Evolutionary conservation across 208 protist genomes (phyloP).

Genomic region (Spongospora subterranea): DNA sequence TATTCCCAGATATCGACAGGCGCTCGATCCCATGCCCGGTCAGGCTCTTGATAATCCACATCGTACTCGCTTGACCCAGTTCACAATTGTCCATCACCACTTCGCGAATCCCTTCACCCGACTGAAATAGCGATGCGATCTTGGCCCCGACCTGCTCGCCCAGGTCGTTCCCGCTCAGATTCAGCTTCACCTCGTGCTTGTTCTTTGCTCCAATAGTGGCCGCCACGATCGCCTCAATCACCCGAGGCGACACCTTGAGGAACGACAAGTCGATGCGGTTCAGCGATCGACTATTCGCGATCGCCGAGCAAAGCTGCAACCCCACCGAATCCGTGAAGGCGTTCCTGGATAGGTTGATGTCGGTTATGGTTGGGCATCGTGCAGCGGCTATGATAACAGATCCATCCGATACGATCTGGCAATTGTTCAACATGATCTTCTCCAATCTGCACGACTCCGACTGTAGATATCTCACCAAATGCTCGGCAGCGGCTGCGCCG

Average conservation of each 20-base stretch:
- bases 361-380: conserved; percentile 21
- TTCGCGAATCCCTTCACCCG: not conserved
- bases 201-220: not conserved
- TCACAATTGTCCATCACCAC: conserved; percentile 5
- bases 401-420: not conserved
- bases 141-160: conserved; percentile 35
- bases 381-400: not conserved
- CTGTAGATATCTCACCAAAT: not conserved
- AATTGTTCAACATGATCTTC: not conserved
- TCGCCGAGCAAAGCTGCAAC: not conserved
- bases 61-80: not conserved
- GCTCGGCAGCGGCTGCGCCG: not conserved
- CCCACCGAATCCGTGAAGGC: not conserved
- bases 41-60: not conserved
- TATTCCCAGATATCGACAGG: not conserved
- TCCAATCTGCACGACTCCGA: not conserved
- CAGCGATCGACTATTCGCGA: not conserved
- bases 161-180: conserved; percentile 38
- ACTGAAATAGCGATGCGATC: not conserved
- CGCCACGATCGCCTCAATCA: conserved; percentile 33
- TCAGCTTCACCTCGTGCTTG: not conserved
- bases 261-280: not conserved
- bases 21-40: not conserved
- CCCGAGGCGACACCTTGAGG: conserved; percentile 30
- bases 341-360: not conserved